Evolutionary conservation across 179 eudicot genomes (phyloP).

Genomic region (Monotropa hypopitys): DNA sequence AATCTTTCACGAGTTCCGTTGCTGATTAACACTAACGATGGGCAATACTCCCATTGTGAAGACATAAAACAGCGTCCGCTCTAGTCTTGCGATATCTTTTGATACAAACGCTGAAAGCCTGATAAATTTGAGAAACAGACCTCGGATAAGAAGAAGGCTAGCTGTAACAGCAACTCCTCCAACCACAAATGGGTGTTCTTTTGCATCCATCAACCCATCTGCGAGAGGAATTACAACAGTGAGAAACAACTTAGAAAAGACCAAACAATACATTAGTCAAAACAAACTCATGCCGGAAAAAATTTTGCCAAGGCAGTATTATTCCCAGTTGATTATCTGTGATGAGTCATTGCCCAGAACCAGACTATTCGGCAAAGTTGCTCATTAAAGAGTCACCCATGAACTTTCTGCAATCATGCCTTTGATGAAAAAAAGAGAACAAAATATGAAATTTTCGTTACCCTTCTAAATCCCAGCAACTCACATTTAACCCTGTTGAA

Average conservation of each 20-base stretch:
- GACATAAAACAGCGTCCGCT: neutral
- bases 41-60: neutral
- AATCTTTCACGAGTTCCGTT: neutral
- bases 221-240: neutral
- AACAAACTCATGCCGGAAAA: neutral
- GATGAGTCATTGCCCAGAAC: neutral
- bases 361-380: neutral
- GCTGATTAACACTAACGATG: neutral
- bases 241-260: neutral
- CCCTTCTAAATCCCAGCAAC: neutral
- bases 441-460: neutral
- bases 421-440: neutral
- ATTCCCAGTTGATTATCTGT: neutral
- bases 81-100: neutral
- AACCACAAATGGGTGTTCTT: conserved; percentile 44
- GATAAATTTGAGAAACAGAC: conserved; percentile 18
- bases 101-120: neutral
- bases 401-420: neutral
- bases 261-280: neutral
- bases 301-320: neutral
- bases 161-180: conserved; percentile 44
- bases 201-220: conserved; percentile 44
- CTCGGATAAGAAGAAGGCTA: conserved; percentile 43
- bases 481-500: conserved; percentile 50
- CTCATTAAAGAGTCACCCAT: neutral